Conservation (phyloP, 2,329 filamentous ascomycete genomes). For the Verticillium zaregamsianum region DNA sequence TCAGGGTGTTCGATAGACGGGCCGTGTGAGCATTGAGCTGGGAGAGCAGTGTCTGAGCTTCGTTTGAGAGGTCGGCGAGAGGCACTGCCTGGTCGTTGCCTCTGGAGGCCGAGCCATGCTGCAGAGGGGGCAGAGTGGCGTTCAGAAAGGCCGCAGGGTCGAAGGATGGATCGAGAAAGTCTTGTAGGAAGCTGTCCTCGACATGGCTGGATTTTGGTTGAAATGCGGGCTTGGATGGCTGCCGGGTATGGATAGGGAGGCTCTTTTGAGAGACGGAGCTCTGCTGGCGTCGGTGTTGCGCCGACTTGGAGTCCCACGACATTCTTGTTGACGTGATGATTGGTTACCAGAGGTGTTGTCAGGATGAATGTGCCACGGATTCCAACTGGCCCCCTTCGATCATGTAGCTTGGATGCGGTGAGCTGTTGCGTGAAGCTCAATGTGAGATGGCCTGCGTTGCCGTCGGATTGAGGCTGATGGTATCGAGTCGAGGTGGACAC, state of each 20-base stretch:
- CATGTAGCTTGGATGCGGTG: not conserved
- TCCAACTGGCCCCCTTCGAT: not conserved
- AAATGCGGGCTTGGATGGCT: constrained; percentile 29
- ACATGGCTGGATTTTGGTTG: constrained; percentile 58
- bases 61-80: constrained; percentile 72
- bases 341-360: not conserved
- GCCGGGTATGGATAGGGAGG: constrained; percentile 36
- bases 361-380: not conserved
- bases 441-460: not conserved
- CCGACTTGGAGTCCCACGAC: constrained; percentile 34
- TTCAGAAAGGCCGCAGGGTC: constrained; percentile 86
- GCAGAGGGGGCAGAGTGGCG: constrained; percentile 65
- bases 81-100: constrained; percentile 40
- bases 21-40: constrained; percentile 87
- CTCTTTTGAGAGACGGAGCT: constrained; percentile 35
- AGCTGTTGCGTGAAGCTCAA: not conserved
- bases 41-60: constrained; percentile 79
- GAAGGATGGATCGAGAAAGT: constrained; percentile 73
- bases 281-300: constrained; percentile 40
- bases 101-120: constrained; percentile 29
- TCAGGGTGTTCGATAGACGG: constrained; percentile 74
- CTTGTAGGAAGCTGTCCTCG: constrained; percentile 66
- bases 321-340: constrained; percentile 16
- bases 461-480: not conserved
- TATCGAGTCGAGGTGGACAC: not conserved